Base-by-base conservation (phyloP, 2,329 filamentous ascomycete genomes). In the Aspergillus clavatus region DNA sequence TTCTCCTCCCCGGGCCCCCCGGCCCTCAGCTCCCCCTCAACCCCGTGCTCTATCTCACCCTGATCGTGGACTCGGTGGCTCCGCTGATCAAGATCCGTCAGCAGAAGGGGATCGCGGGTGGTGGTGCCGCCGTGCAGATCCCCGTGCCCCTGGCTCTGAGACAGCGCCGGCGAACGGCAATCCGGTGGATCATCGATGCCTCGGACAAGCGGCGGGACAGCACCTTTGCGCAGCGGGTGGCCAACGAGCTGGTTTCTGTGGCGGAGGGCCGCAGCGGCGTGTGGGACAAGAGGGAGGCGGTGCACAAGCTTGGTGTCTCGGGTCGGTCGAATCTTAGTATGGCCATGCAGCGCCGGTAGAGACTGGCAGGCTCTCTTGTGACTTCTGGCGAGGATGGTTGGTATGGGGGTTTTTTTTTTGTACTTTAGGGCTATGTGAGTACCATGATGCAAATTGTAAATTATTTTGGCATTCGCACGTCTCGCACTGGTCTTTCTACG, bases 21-120 rank as follows among this genome's bases (percentile, higher is more conserved):
- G 76, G 87, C 19, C 74, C 79, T 3, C 84, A 91, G 58, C 84
- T 98, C 7, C 89, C 93, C 2, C 81, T 95, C 24, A 87, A 96
- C 68, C 93, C 93, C 1, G 78, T 94, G 43, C 79, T 87, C 43
- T 98, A 97, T 72, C 83, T 98, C 38, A 88, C 86, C 10, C 78
- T 94, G 24, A 89, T 90, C 24, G 83, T 98, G 60, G 93, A 98
- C 75, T 94, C 88, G 7, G 85, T 98, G 19, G 88, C 90, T 1
- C 93, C 93, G 7, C 78, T 98, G 12, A 75, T 98, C 61, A 84
- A 86, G 55, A 83, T 98, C 61, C 81, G 83, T 43, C 79, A 79
- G 50, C 79, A 89, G 58, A 82, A 82, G 60, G 89, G 89, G 55
- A 80, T 86, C 27, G 87, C 86, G 1, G 91, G 91, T 70, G 93